A percentile compares a stretch with the other conserved stretches of the same genome.
These are phyloP conservation scores for grape (Vitis vinifera) DNA, from an alignment of 164 flowering plant genomes.

Conservation along the genomic window ASM3070453v1 NC_081811.1:8204501-8205000, in stretches of 20 bases:
- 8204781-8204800: constrained; percentile 87
- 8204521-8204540: too few species aligned
- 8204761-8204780: not conserved
- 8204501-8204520: too few species aligned
- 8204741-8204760: too few species aligned
- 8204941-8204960: too few species aligned
- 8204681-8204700: not conserved
- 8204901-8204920: not conserved
- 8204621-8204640: not conserved
- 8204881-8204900: constrained; percentile 20
- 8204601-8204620: not conserved
- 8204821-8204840: constrained; percentile 85
- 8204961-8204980: too few species aligned
- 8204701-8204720: too few species aligned
- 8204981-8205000: constrained; percentile 54
- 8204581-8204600: not conserved
- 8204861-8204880: constrained; percentile 99
- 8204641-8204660: not conserved
- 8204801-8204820: constrained; percentile 96
- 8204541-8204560: too few species aligned
- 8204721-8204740: too few species aligned
- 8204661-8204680: not conserved
- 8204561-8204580: not conserved
- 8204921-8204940: too few species aligned
- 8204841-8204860: constrained; percentile 84